Evolutionary conservation across 192 early-diverging fungal species (phyloP).

Genomic region (Funneliformis geosporum): DNA sequence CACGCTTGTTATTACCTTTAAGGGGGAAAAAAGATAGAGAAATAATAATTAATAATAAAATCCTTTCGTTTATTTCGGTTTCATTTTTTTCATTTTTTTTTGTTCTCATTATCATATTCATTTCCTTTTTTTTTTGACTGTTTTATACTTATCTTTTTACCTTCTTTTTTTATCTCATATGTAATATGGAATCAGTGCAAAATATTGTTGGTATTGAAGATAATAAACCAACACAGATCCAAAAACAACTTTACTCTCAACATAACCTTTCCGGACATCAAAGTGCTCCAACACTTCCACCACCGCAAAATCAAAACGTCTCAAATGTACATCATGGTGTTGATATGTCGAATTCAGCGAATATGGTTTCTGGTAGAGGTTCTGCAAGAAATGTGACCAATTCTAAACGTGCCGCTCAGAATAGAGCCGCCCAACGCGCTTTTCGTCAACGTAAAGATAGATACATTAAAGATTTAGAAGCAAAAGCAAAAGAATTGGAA

Average conservation of each 20-base stretch:
- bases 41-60: no score
- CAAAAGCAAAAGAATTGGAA: conserved; percentile 62
- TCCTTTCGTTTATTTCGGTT: no score
- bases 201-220: not conserved
- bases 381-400: not conserved
- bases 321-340: not conserved
- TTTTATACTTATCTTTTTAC: no score
- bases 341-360: not conserved
- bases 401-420: conserved; percentile 83
- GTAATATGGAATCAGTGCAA: not conserved
- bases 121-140: no score
- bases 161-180: no score
- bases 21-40: no score
- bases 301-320: not conserved
- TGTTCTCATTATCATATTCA: no score
- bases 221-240: not conserved
- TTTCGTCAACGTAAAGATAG: conserved; percentile 85
- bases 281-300: not conserved
- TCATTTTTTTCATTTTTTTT: no score
- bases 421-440: conserved; percentile 87
- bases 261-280: not conserved
- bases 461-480: conserved; percentile 80
- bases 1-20: no score
- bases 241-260: not conserved
- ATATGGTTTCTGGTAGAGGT: not conserved